phyloP scores from a whole-genome alignment of 331 rosid genomes.

The Erythrophleum ivorense region DNA sequence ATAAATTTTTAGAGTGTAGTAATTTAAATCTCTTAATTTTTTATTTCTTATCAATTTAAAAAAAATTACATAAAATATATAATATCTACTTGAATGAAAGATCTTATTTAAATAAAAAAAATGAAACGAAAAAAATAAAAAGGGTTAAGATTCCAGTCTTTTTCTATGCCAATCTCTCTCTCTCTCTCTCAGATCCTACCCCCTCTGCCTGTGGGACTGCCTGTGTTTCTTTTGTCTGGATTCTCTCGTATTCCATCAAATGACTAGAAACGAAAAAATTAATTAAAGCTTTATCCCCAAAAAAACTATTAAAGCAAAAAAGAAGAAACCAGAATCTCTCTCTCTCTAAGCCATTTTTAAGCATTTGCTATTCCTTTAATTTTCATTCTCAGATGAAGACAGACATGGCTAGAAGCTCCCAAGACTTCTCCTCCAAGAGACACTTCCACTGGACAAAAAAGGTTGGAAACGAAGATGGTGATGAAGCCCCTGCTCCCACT shows the following conservation, averaged over 20 bases:
- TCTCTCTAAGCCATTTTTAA: slow-evolving; percentile 35
- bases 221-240: slow-evolving; percentile 84
- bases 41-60: no score
- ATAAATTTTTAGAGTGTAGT: no score
- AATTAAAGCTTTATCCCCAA: slow-evolving; percentile 45
- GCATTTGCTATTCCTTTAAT: slow-evolving; percentile 11
- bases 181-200: slow-evolving; percentile 52
- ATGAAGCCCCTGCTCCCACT: slow-evolving; percentile 38
- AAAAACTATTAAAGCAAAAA: slow-evolving; percentile 34
- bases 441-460: slow-evolving; percentile 94
- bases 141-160: no score
- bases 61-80: no score
- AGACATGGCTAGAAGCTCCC: slow-evolving; percentile 64
- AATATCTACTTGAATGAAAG: no score
- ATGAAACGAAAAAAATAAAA: no score
- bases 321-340: slow-evolving; percentile 51
- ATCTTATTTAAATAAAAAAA: no score
- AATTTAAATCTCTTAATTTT: no score
- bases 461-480: slow-evolving; percentile 71
- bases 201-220: slow-evolving; percentile 62
- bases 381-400: slow-evolving; percentile 60
- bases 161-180: slow-evolving; percentile 27
- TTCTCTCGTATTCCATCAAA: slow-evolving; percentile 68
- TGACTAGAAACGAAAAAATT: slow-evolving; percentile 51
- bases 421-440: slow-evolving; percentile 80